A percentile compares a stretch with the other conserved stretches of the same genome.
Conservation (phyloP, 2,329 filamentous ascomycete species). For the Geosmithia flava region DNA sequence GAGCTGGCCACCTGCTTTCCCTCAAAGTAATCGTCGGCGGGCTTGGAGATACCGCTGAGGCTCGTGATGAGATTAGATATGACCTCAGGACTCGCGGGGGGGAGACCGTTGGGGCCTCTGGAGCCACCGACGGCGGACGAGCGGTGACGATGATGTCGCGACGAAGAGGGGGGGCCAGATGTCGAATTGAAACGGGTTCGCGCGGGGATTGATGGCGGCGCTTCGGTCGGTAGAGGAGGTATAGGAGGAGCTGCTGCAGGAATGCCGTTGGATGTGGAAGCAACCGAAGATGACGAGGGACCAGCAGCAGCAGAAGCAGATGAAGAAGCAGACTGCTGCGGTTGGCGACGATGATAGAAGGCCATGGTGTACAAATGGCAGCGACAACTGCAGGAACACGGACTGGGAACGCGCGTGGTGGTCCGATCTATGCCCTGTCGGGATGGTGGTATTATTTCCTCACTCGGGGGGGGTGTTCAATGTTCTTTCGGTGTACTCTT, state of each 20-base stretch:
- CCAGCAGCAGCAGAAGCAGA: neutral
- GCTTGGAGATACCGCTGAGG: conserved; percentile 54
- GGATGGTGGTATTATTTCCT: neutral
- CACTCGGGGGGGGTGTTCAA: too few species aligned
- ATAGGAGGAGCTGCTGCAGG: neutral
- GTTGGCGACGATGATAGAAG: neutral
- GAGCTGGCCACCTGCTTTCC: conserved; percentile 29
- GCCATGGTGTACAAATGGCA: neutral
- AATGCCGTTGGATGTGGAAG: neutral
- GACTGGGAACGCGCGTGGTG: neutral
- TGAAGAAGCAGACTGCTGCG: neutral
- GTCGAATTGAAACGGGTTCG: conserved; percentile 3
- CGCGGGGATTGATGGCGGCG: conserved; percentile 2
- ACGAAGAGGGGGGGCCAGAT: neutral
- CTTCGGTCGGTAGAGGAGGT: conserved; percentile 1
- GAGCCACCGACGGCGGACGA: conserved; percentile 1
- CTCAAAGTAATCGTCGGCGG: conserved; percentile 60
- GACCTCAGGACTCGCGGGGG: conserved; percentile 50
- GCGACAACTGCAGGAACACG: neutral
- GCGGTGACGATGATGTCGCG: neutral
- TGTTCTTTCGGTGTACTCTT: too few species aligned
- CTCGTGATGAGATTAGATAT: conserved; percentile 60
- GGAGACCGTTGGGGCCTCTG: conserved; percentile 15
- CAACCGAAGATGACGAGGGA: neutral
- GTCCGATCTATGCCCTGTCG: neutral